Base-by-base conservation (phyloP, 129 eudicot species). In the sunflower (Helianthus annuus) region DNA sequence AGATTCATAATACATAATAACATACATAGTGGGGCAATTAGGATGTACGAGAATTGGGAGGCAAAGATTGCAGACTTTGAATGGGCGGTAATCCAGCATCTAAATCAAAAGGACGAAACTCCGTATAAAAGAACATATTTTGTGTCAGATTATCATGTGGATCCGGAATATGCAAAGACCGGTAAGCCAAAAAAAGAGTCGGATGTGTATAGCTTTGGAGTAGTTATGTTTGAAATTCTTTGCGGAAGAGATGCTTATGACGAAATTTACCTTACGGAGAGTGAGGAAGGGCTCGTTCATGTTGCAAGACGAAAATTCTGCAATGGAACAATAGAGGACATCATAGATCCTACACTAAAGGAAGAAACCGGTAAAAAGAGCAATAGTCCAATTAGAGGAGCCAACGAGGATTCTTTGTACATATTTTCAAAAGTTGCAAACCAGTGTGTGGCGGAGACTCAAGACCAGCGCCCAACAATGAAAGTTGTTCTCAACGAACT, bases 61-160 rank as follows among this genome's bases (percentile, higher is more conserved):
- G 69, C 69, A 40, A 64, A 42, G 53, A 64, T 64, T 42, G 53
- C 4, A 7, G 53, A 64, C 34, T 64, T 64, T 17, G 53, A 24
- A 6, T 6, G 6, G 3, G 44, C 52, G 1, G 7, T 3, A 64
- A 40, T 64, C 29, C 36, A 4, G 6, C 32, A 36, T 16, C 46
- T 34, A 17, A 24, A 58, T 19, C 13, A 58, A 58, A 4, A 44
- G 8, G 22, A 64, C 0, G 34, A 64, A 16, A 15, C 24, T 39
- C 22, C 34, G 11, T 16, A n/a, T 62, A 15, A 13, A 15, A 13
- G 36, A 13, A 38, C 42, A 38, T 11, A 3, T 62, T 45, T 27
- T 13, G 67, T 19, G 10, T 12, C 36, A 42, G 7, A 1, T 0
- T 3, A 4, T 4, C 22, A 64, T n/a, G 4, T 16, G 5, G 69